These are phyloP conservation scores for Dendrobium officinale DNA, from an alignment of 106 monocot species.

Conservation along the genomic window DNA sequence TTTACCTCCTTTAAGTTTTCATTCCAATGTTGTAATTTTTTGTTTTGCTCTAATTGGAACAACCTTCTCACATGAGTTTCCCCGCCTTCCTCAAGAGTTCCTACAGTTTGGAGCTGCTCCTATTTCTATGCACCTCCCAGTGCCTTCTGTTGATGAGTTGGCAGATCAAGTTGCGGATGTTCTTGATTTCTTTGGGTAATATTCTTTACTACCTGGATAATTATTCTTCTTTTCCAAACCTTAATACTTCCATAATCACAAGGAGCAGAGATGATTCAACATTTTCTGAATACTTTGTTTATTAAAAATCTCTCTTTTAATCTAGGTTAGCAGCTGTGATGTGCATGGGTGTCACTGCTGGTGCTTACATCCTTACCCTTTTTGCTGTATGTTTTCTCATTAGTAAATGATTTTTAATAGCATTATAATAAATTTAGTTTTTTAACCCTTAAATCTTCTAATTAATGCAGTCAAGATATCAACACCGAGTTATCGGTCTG, in stretches of 20 bases:
- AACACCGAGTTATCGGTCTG: constrained; percentile 55
- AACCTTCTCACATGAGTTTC: not conserved
- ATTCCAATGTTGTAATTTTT: not conserved
- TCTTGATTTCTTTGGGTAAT: constrained; percentile 88
- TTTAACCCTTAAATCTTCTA: not conserved
- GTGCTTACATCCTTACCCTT: constrained; percentile 74
- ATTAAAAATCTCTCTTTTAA: not conserved
- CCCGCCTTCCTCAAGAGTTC: constrained; percentile 45
- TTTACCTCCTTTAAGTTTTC: constrained; percentile 3
- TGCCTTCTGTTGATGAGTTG: constrained; percentile 72
- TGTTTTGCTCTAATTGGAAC: not conserved
- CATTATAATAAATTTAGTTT: not conserved
- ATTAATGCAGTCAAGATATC: constrained; percentile 42
- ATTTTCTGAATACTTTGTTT: constrained; percentile 11
- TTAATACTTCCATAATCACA: not conserved
- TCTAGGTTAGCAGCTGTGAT: constrained; percentile 64
- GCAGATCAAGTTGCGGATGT: constrained; percentile 89
- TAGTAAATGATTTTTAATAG: not conserved
- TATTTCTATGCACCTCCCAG: constrained; percentile 53
- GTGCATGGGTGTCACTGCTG: constrained; percentile 66
- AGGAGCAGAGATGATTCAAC: not conserved
- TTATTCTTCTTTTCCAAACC: not conserved
- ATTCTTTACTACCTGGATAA: not conserved
- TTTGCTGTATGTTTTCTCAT: constrained; percentile 54
- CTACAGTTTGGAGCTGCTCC: constrained; percentile 98